Evolutionary conservation across 2,329 filamentous ascomycete species (phyloP).

Genomic region (Blastomyces silverae): DNA sequence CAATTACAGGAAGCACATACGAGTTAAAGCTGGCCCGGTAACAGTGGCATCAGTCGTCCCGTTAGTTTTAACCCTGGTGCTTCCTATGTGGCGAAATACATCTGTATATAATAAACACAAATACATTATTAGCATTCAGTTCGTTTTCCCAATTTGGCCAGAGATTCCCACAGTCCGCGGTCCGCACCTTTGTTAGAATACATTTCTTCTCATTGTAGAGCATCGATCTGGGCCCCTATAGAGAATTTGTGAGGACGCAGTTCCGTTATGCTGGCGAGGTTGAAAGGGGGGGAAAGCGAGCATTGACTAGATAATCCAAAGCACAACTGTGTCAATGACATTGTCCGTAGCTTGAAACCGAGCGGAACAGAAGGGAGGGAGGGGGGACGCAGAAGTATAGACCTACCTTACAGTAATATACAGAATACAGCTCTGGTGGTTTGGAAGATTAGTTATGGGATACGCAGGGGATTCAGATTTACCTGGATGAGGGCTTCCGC

Average conservation of each 20-base stretch:
- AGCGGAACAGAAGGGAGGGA: not conserved
- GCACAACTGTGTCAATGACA: slow-evolving; percentile 11
- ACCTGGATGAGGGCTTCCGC: slow-evolving; percentile 11
- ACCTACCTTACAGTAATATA: slow-evolving; percentile 9
- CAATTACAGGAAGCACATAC: slow-evolving; percentile 33
- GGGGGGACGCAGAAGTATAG: not conserved
- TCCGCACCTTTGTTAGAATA: slow-evolving; percentile 14
- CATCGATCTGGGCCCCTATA: not conserved
- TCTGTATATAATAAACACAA: slow-evolving; percentile 1
- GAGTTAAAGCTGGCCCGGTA: slow-evolving; percentile 57
- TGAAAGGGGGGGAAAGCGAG: not conserved
- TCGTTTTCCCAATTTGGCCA: not conserved
- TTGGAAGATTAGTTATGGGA: not conserved
- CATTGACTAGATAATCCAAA: not conserved
- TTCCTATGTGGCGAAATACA: slow-evolving; percentile 5
- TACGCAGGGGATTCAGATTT: not conserved
- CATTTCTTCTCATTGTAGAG: not conserved
- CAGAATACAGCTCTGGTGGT: not conserved
- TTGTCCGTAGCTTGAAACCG: not conserved
- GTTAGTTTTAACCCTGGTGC: slow-evolving; percentile 24
- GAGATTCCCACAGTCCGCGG: not conserved
- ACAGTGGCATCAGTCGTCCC: slow-evolving; percentile 48
- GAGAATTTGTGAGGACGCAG: slow-evolving; percentile 4
- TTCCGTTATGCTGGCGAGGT: not conserved
- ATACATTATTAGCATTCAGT: not conserved